Conservation (phyloP, 495 filamentous ascomycete species). For the Neurospora discreta region DNA sequence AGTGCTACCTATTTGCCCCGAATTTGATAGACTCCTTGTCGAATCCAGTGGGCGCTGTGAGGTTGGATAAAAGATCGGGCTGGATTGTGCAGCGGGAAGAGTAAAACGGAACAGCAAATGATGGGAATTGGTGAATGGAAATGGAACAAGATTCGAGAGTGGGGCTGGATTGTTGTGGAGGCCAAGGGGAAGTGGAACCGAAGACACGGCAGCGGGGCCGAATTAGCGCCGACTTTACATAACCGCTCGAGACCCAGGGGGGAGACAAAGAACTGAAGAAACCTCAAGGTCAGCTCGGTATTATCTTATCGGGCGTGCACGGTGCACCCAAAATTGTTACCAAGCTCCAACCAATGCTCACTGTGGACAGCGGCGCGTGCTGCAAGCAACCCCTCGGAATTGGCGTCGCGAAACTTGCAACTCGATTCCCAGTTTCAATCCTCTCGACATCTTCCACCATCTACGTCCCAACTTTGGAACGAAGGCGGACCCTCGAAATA, state of each 20-base stretch:
- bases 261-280: too few relatives aligned
- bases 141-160: background rate
- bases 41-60: background rate
- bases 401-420: background rate
- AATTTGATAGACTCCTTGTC: background rate
- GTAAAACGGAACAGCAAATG: background rate
- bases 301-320: background rate
- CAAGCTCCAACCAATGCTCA: background rate
- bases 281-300: background rate
- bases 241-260: background rate
- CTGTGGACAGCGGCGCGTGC: background rate
- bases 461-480: background rate
- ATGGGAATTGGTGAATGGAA: background rate
- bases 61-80: background rate
- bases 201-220: background rate
- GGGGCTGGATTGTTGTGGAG: background rate
- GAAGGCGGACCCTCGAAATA: background rate
- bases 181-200: background rate
- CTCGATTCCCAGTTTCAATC: background rate
- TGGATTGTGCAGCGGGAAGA: background rate
- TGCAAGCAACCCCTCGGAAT: background rate
- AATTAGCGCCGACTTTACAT: background rate
- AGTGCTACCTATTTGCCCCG: background rate
- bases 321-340: background rate
- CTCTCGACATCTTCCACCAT: background rate